These are phyloP conservation scores for Exophiala sp. DNA, from an alignment of 2,329 filamentous ascomycete genomes.

Conservation along the genomic window DNA sequence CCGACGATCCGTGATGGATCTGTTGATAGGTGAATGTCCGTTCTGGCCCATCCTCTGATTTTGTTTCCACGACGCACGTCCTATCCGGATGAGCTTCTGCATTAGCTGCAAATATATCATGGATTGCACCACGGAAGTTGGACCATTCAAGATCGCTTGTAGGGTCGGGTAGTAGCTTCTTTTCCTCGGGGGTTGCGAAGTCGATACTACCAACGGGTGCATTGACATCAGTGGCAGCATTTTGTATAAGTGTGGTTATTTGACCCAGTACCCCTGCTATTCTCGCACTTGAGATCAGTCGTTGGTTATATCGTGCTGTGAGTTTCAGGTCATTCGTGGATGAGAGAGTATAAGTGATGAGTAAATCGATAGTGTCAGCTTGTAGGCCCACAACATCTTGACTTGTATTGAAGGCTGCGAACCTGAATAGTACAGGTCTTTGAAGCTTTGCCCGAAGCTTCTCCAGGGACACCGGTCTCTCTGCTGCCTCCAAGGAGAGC, in stretches of 20 bases:
- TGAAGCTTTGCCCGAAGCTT: slow-evolving; percentile 17
- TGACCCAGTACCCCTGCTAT: slow-evolving; percentile 44
- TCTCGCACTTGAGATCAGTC: slow-evolving; percentile 45
- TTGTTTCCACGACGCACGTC: slow-evolving; percentile 65
- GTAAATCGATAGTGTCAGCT: slow-evolving; percentile 43
- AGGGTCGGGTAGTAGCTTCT: slow-evolving; percentile 38
- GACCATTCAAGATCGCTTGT: slow-evolving; percentile 45
- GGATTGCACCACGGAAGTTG: slow-evolving; percentile 44
- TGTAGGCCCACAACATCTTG: slow-evolving; percentile 34
- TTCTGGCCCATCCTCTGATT: slow-evolving; percentile 50
- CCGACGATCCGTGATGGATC: slow-evolving; percentile 80
- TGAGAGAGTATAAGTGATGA: slow-evolving; percentile 37
- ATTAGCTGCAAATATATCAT: slow-evolving; percentile 44
- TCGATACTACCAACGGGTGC: slow-evolving; percentile 43
- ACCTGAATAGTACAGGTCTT: slow-evolving; percentile 44
- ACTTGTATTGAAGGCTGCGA: slow-evolving; percentile 47
- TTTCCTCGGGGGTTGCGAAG: slow-evolving; percentile 32
- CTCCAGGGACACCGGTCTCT: slow-evolving; percentile 14
- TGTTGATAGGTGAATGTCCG: slow-evolving; percentile 77
- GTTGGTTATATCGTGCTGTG: slow-evolving; percentile 44
- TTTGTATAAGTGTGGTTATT: slow-evolving; percentile 39
- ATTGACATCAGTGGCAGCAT: slow-evolving; percentile 39
- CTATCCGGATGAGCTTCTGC: slow-evolving; percentile 66
- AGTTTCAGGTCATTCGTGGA: slow-evolving; percentile 32
- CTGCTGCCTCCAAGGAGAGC: slow-evolving; percentile 12